Base-by-base conservation (phyloP, 495 filamentous ascomycete species). In the Penicillium roqueforti region DNA sequence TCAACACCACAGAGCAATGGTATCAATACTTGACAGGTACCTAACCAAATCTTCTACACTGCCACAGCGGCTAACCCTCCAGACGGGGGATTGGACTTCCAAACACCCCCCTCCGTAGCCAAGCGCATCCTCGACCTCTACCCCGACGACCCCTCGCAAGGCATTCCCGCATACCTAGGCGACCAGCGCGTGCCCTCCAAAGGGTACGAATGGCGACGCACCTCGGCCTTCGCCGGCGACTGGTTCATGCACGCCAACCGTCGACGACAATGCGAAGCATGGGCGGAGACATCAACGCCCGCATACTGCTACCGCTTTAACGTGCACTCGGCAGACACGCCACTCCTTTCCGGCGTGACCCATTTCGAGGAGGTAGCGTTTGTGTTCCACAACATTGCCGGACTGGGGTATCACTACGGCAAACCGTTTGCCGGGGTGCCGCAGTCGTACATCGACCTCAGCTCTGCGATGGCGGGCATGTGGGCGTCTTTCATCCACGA, bases 231-330 rank as follows among this genome's bases (percentile, higher is more conserved):
- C 48, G 69, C 71, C 7, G 82, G 80, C 5, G 83, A 86, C 63
- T 59, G 72, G 20, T 61, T 65, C 38, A 81, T 86, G 73, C 79
- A 80, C 39, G 80, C 79, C 1, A 75, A 76, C 25, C 76, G 82
- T 3, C 76, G 84, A 9, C 70, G 73, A 28, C 78, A 79, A 26
- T 82, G 79, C 54, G 67, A 82, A 54, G 63, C 74, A 0, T 86
- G 80, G 77, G 60, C 77, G 11, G 67, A 65, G 7, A 58, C 61
- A 14, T 68, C 62, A 0, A 63, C 78, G 1, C 61, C 72, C 10
- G 82, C 83, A 7, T 86, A 82, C 70, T 80, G 80, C 65, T 86
- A 83, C 66, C 80, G 81, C 8, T 87, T 85, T 68, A 80, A 86
- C 60, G 74, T 76, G 31, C 69, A 70, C 36, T 63, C 72, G 0